Evolutionary conservation across 805 yeast species (phyloP).

Genomic region (Starmera quercuum): DNA sequence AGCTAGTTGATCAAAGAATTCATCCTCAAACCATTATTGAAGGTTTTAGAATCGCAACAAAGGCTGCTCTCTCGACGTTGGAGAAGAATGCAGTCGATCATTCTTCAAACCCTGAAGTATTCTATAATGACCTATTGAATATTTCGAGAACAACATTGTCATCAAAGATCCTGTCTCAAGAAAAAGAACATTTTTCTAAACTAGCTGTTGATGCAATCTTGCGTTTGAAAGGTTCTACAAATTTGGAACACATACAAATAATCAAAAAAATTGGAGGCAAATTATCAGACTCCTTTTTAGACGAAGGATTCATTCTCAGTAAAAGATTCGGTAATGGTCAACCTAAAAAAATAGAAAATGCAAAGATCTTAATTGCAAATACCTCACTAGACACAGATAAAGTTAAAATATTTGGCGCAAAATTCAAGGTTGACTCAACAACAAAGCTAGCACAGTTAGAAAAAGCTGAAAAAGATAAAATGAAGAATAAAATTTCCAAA

Average conservation of each 20-base stretch:
- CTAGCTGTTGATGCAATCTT: slow-evolving; percentile 93
- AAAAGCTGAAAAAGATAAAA: slow-evolving; percentile 88
- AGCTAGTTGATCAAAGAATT: slow-evolving; percentile 82
- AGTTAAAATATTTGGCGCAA: slow-evolving; percentile 96
- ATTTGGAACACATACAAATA: slow-evolving; percentile 88
- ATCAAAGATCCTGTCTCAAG: slow-evolving; percentile 91
- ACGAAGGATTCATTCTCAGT: slow-evolving; percentile 90
- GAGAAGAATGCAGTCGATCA: slow-evolving; percentile 70
- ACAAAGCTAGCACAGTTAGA: slow-evolving; percentile 89
- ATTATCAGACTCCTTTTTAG: slow-evolving; percentile 84
- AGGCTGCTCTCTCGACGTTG: slow-evolving; percentile 79
- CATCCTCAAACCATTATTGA: slow-evolving; percentile 98
- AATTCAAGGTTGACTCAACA: slow-evolving; percentile 93
- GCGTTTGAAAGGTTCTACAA: slow-evolving; percentile 81
- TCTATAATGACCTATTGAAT: slow-evolving; percentile 67
- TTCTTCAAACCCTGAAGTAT: slow-evolving; percentile 63
- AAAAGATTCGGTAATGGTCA: slow-evolving; percentile 93
- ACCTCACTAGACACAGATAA: slow-evolving; percentile 97
- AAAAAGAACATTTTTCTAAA: slow-evolving; percentile 80
- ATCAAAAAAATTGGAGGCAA: slow-evolving; percentile 92
- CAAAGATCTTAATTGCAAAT: slow-evolving; percentile 85
- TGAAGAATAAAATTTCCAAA: slow-evolving; percentile 83
- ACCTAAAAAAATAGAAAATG: slow-evolving; percentile 77
- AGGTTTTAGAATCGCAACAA: slow-evolving; percentile 85
- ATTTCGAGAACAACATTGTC: slow-evolving; percentile 93